Base-by-base conservation (phyloP, 768 basidiomycete genomes). In the Termitomyces sp. region DNA sequence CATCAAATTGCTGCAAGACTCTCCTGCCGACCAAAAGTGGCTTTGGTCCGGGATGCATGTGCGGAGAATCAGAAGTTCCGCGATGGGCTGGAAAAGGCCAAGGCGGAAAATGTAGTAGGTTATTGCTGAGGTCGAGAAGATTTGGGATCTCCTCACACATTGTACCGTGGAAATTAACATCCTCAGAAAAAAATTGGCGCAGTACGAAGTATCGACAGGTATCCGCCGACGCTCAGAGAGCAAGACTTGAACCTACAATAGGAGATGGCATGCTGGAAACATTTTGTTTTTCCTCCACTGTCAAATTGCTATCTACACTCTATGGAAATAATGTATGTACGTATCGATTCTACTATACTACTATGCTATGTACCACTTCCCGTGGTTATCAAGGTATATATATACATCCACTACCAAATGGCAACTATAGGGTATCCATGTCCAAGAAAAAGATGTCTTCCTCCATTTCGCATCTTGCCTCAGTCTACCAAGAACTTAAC, bases 1-100 rank as follows among this genome's bases (percentile, higher is more conserved):
- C 47, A 40, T 54, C 38, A 31, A 31, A 38, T 6, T 40, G 5
- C 10, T 54, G 4, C 53, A 54, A 29, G 31, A 54, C 15, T 54
- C 53, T 2, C 37, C 40, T 0, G 38, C 53, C 38, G 38, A 54
- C 38, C 42, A 54, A 17, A 29, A 54, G 29, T 42, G 38, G 53
- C 53, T 54, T 42, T 54, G 53, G 53, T 54, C 53, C 14, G 53
- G 15, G 53, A 54, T 25, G 53, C 52, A 7, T 38, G 52, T 37
- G 37, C 37, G 3, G 52, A 53, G 14, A 53, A 53, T 14, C 40
- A 38, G 25, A 53, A 9, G 38, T 38, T 53, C 10, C 25, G 37
- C 25, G 37, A 12, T 40, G 25, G 37, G 37, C 25, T 53, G 32
- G 52, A 38, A 17, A 38, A 29, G 37, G 25, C 15, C 1, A 29